Evolutionary conservation across 306 rosid species (phyloP), one percentile per base, ranked within the genome.

Genomic region (Dalbergia cultrata): DNA sequence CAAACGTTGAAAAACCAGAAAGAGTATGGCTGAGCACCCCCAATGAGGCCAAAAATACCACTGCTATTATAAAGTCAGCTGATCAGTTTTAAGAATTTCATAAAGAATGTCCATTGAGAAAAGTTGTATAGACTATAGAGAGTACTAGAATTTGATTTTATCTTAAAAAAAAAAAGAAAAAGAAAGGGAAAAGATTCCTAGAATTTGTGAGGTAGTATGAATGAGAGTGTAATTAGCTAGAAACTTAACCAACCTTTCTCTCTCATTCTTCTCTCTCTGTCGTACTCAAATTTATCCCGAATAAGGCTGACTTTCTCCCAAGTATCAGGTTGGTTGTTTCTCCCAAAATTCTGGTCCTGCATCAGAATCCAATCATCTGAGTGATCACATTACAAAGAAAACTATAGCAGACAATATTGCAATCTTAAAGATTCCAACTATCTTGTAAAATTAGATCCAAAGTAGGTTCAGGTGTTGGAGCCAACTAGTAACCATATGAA

Each of bases 201-300:
- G 53, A 76, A 50, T 37, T 63, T 22, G 49, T 22, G 49, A 78
- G 45, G 45, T 13, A 18, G 74, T 43, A 64, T 26, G 33, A 41
- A 43, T 26, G 37, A 22, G n/a, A 13, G 54, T 7, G 13, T 39
- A 37, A 19, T 77, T 0, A 57, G 18, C 58, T 52, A 76, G 21
- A 85, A 59, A 53, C 73, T 74, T 39, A 53, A 83, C 94, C 78
- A 80, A 95, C 97, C 99, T 91, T 89, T 95, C 54, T 95, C 97
- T 70, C 79, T 87, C 97, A 91, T 91, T 88, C 97, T 91, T 87
- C 72, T 90, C 86, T 95, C 97, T 75, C 99, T 85, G 83, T 92
- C 99, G 70, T 88, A 93, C 86, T 95, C 99, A 83, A 95, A 95
- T 81, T 93, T 93, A 83, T 95, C 97, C 73, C 94, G 90, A 79